Evolutionary conservation across 2,329 filamentous ascomycete genomes (phyloP).

Genomic region (Fusarium compactum): DNA sequence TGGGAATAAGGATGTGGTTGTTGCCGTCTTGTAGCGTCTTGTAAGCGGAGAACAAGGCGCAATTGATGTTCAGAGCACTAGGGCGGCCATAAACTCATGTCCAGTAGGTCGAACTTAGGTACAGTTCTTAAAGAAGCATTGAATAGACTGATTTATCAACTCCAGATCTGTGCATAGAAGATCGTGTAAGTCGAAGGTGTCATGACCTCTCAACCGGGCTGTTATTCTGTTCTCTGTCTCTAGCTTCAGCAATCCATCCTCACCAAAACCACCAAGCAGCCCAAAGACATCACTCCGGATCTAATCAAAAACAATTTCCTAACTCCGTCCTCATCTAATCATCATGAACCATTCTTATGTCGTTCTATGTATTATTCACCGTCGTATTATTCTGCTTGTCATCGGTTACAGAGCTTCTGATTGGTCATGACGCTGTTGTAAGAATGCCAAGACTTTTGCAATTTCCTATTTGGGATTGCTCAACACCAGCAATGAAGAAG

Average conservation of each 20-base stretch:
- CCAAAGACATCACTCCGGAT: neutral
- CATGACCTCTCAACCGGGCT: no score
- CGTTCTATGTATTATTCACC: neutral
- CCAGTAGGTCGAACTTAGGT: no score
- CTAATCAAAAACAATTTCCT: neutral
- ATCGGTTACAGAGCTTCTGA: neutral
- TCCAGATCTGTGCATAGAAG: no score
- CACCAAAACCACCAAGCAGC: neutral
- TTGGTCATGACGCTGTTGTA: conserved; percentile 19
- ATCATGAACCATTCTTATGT: rapidly evolving
- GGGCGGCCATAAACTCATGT: no score
- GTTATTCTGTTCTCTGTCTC: neutral
- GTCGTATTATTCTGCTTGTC: neutral
- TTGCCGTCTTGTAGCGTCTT: neutral
- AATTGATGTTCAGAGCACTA: neutral
- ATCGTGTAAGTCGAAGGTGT: no score
- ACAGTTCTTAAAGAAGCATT: no score
- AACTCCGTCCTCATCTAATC: neutral
- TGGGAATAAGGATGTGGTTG: neutral
- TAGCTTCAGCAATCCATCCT: neutral
- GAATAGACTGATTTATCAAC: no score
- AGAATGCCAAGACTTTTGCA: conserved; percentile 37
- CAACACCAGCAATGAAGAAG: neutral
- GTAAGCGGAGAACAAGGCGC: neutral
- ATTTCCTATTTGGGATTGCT: conserved; percentile 28